Conservation (phyloP, 352 stramenopile genomes). For the Pythium aristosporum region DNA sequence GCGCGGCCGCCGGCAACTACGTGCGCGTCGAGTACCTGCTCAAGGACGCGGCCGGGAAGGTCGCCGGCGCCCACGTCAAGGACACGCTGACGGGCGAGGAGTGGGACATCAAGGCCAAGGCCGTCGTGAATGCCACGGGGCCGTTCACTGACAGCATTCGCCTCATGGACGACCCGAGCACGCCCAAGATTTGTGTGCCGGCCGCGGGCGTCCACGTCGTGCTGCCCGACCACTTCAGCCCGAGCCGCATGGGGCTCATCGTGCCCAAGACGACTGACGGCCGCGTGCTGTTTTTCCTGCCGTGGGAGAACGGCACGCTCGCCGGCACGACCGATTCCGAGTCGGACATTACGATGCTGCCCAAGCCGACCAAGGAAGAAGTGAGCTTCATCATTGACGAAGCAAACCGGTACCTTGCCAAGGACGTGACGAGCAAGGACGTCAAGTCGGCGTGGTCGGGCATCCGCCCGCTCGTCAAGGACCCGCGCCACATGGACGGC, state of each 20-base stretch:
- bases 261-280: conserved; percentile 95
- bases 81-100: conserved; percentile 88
- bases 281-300: conserved; percentile 94
- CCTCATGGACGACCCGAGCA: conserved; percentile 91
- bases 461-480: conserved; percentile 93
- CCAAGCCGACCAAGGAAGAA: conserved; percentile 89
- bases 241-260: conserved; percentile 94
- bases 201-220: conserved; percentile 95
- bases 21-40: conserved; percentile 84
- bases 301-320: conserved; percentile 94
- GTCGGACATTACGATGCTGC: conserved; percentile 94
- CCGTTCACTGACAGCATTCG: conserved; percentile 92
- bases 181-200: conserved; percentile 90
- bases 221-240: conserved; percentile 94
- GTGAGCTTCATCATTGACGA: conserved; percentile 95
- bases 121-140: conserved; percentile 94
- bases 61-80: conserved; percentile 85
- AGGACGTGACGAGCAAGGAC: conserved; percentile 88
- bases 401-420: conserved; percentile 89
- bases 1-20: conserved; percentile 91
- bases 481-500: conserved; percentile 80
- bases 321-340: conserved; percentile 93
- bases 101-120: conserved; percentile 88
- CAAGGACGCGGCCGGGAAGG: conserved; percentile 86
- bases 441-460: conserved; percentile 95